phyloP scores from a whole-genome alignment of 129 eudicot species.

The Flaveria trinervia region DNA sequence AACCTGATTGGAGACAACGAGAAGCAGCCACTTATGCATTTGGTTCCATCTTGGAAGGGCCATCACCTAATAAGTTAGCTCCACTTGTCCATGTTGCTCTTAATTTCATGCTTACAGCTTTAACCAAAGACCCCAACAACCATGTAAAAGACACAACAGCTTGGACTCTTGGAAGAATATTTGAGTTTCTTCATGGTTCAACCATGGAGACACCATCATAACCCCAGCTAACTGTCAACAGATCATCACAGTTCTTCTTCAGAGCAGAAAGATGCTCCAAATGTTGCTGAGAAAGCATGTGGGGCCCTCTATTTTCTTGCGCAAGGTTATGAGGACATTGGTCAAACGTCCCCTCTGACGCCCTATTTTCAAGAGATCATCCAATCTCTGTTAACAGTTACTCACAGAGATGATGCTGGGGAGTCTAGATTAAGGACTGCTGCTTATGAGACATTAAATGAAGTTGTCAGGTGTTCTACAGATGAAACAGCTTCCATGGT shows the following conservation, averaged over 20 bases:
- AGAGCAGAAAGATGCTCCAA: conserved; percentile 80
- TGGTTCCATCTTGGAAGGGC: conserved; percentile 93
- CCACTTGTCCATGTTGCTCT: conserved; percentile 81
- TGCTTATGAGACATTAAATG: conserved; percentile 83
- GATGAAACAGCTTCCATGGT: conserved; percentile 83
- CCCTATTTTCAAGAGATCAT: conserved; percentile 82
- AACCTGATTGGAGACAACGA: conserved; percentile 83
- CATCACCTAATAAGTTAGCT: conserved; percentile 70
- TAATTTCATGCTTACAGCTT: conserved; percentile 73
- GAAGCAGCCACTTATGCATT: conserved; percentile 87
- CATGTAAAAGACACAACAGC: conserved; percentile 94
- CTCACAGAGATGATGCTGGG: conserved; percentile 83
- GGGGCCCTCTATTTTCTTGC: conserved; percentile 93
- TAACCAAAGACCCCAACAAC: conserved; percentile 70
- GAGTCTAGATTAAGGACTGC: conserved; percentile 77
- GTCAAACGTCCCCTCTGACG: conserved; percentile 64
- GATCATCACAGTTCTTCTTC: conserved; percentile 69
- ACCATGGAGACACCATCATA: conserved; percentile 62
- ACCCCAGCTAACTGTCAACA: conserved; percentile 74
- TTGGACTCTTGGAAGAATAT: conserved; percentile 92
- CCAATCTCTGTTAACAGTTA: conserved; percentile 58
- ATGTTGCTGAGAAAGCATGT: conserved; percentile 88
- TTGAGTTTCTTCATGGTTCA: conserved; percentile 85
- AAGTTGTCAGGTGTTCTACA: conserved; percentile 81
- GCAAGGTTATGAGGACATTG: conserved; percentile 70